Evolutionary conservation across 2,329 filamentous ascomycete genomes (phyloP).

Genomic region (Gnomoniopsis sp.): DNA sequence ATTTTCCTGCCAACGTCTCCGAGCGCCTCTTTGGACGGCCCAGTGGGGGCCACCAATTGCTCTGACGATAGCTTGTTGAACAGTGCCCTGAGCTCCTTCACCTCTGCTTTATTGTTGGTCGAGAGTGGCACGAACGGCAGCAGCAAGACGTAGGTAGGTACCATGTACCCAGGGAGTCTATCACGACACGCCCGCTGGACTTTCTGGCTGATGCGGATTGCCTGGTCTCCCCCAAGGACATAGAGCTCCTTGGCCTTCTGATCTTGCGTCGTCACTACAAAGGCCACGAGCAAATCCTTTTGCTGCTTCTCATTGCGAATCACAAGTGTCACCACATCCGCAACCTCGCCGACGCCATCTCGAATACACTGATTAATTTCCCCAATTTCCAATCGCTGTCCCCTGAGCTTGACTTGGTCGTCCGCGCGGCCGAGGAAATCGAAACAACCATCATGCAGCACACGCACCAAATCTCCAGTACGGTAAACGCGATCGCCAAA

Average conservation of each 20-base stretch:
- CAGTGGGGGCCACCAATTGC: constrained; percentile 56
- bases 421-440: constrained; percentile 86
- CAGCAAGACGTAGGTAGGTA: constrained; percentile 78
- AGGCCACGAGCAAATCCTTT: constrained; percentile 82
- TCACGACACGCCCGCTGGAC: constrained; percentile 63
- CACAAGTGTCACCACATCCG: constrained; percentile 75
- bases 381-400: constrained; percentile 82
- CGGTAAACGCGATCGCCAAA: constrained; percentile 70
- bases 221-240: constrained; percentile 30
- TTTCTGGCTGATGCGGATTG: constrained; percentile 36
- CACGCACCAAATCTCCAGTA: constrained; percentile 82
- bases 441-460: constrained; percentile 77
- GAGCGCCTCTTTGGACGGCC: constrained; percentile 22
- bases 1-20: constrained; percentile 43
- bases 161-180: constrained; percentile 80
- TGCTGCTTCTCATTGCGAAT: constrained; percentile 65
- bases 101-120: constrained; percentile 85
- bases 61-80: constrained; percentile 61
- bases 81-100: constrained; percentile 62
- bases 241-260: constrained; percentile 16
- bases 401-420: constrained; percentile 87
- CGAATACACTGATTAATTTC: constrained; percentile 87
- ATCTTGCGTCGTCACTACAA: constrained; percentile 45
- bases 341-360: constrained; percentile 50
- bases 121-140: constrained; percentile 74